These are phyloP conservation scores for Dioscorea cayenensis DNA, from an alignment of 116 monocot genomes.

Conservation along the genomic window DNA sequence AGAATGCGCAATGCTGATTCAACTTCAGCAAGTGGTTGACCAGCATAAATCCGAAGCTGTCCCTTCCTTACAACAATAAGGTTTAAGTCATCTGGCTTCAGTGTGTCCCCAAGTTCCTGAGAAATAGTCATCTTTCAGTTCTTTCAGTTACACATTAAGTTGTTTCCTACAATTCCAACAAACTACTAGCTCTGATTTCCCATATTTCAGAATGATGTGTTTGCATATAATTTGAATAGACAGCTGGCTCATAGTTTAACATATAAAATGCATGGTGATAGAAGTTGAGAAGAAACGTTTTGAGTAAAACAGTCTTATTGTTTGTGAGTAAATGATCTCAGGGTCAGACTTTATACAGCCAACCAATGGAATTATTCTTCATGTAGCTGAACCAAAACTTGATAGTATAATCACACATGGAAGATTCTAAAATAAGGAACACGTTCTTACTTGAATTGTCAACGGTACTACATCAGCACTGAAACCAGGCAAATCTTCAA, in stretches of 20 bases:
- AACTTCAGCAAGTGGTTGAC: slow-evolving; percentile 63
- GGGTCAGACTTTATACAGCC: not conserved
- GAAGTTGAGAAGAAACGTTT: not conserved
- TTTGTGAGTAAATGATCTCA: not conserved
- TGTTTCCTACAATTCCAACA: not conserved
- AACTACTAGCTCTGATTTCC: not conserved
- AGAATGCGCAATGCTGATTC: slow-evolving; percentile 44
- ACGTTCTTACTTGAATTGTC: slow-evolving; percentile 40
- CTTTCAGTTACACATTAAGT: not conserved
- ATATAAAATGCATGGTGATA: not conserved
- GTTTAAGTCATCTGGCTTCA: slow-evolving; percentile 23
- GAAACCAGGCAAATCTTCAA: slow-evolving; percentile 55
- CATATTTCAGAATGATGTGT: not conserved
- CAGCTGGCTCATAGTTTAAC: not conserved
- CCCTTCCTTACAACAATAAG: slow-evolving; percentile 54
- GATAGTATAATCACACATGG: not conserved
- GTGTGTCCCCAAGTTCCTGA: slow-evolving; percentile 57
- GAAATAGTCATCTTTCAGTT: slow-evolving; percentile 5
- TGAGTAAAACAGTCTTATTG: not conserved
- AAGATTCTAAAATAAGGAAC: not conserved
- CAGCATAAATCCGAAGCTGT: slow-evolving; percentile 57
- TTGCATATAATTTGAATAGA: not conserved
- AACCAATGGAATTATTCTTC: not conserved
- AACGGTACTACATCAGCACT: slow-evolving; percentile 64
- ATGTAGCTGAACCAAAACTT: not conserved